These are phyloP conservation scores for Dalechampia spathulata DNA, from an alignment of 441 rosid species.

Conservation along the genomic window DNA sequence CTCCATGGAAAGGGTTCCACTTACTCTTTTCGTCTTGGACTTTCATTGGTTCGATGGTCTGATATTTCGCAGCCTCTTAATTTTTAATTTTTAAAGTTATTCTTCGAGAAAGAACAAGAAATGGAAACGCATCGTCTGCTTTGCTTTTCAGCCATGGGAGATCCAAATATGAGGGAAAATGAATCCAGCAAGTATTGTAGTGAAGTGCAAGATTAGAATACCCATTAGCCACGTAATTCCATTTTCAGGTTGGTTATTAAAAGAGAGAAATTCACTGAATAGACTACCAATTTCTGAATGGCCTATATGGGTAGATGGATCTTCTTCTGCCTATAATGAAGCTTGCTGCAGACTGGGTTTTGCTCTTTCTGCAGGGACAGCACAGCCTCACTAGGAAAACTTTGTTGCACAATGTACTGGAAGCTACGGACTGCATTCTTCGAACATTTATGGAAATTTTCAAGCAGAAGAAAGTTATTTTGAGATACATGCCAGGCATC, in stretches of 20 bases:
- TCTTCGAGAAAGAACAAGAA: constrained; percentile 10
- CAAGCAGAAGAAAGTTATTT: neutral
- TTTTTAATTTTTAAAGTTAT: constrained; percentile 7
- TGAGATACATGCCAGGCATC: neutral
- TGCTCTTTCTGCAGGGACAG: neutral
- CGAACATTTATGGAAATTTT: neutral
- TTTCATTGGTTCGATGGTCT: constrained; percentile 18
- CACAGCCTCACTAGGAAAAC: neutral
- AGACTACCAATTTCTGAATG: neutral
- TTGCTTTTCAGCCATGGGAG: too few relatives aligned
- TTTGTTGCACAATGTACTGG: neutral
- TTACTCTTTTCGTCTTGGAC: neutral
- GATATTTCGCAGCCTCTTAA: too few relatives aligned
- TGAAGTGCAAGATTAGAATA: constrained; percentile 6
- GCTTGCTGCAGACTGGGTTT: neutral
- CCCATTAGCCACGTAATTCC: neutral
- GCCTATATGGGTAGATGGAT: neutral
- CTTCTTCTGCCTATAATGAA: neutral
- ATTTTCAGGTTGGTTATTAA: neutral
- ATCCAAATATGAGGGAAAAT: constrained; percentile 2
- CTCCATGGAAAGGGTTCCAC: neutral
- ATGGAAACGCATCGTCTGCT: neutral
- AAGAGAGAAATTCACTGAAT: neutral
- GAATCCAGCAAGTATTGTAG: neutral
- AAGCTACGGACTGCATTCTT: too few relatives aligned